phyloP scores from a whole-genome alignment of 78 protist genomes.

The Isochrysis galbana region DNA sequence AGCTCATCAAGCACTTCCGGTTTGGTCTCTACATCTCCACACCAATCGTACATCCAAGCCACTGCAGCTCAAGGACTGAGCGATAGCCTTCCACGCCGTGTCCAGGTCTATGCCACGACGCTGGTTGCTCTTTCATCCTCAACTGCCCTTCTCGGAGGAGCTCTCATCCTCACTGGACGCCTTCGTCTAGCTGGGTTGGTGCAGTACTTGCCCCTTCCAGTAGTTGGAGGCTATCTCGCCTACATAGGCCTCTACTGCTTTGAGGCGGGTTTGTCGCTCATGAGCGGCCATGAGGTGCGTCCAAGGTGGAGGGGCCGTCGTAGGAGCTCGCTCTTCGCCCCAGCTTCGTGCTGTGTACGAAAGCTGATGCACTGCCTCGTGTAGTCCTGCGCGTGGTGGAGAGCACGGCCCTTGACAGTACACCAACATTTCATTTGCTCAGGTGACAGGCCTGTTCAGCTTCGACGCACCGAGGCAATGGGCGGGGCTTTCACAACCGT shows the following conservation, averaged over 20 bases:
- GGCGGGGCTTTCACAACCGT: no score
- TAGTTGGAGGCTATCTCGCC: slow-evolving; percentile 32
- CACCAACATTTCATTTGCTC: no score
- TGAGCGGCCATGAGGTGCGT: neutral
- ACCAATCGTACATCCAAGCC: no score
- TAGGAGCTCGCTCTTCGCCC: neutral
- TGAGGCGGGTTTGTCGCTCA: slow-evolving; percentile 8
- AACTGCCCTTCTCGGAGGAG: neutral
- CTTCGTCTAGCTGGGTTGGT: neutral
- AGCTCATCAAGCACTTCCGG: no score
- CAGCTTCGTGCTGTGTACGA: neutral
- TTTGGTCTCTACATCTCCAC: no score
- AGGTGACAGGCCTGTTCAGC: no score
- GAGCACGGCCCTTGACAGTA: no score
- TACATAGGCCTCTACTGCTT: slow-evolving; percentile 24
- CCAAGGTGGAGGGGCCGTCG: neutral
- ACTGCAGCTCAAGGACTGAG: no score
- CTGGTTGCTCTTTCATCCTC: neutral
- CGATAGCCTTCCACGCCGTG: no score
- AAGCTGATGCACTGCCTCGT: no score
- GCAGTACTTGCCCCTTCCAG: slow-evolving; percentile 23
- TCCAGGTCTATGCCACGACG: neutral
- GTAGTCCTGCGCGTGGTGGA: no score
- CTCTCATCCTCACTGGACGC: neutral
- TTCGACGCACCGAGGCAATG: no score